Conservation (phyloP, 2,329 filamentous ascomycete species). For the Phialophora tarda region DNA sequence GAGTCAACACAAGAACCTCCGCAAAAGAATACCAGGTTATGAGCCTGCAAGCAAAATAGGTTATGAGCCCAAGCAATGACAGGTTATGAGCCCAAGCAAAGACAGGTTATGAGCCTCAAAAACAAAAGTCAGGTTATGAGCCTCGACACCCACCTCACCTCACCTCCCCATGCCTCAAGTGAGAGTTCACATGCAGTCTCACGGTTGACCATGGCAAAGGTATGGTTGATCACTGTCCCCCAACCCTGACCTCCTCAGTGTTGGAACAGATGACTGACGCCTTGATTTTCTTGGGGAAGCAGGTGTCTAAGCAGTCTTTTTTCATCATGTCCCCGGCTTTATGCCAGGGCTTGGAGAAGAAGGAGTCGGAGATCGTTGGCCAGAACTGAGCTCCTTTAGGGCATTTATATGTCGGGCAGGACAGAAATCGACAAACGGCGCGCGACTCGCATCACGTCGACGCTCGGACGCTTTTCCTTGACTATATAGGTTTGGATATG, state of each 20-base stretch:
- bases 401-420: no score
- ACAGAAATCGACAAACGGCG: no score
- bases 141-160: not conserved
- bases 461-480: no score
- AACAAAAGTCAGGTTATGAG: conserved; percentile 1
- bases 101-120: not conserved
- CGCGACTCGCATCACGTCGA: no score
- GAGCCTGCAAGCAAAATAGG: not conserved
- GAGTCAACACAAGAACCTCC: not conserved
- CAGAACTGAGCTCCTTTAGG: no score
- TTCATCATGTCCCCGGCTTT: not conserved
- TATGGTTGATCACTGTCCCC: not conserved
- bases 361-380: not conserved
- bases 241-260: not conserved
- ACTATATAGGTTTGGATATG: no score
- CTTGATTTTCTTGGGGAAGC: not conserved
- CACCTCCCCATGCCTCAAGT: not conserved
- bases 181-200: not conserved
- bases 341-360: not conserved
- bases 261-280: not conserved
- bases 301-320: not conserved
- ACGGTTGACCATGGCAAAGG: not conserved
- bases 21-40: not conserved
- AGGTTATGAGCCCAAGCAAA: not conserved
- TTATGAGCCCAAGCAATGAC: not conserved